These are phyloP conservation scores for Cyclotella sp. DNA, from an alignment of 108 stramenopile genomes.

Conservation along the genomic window DNA sequence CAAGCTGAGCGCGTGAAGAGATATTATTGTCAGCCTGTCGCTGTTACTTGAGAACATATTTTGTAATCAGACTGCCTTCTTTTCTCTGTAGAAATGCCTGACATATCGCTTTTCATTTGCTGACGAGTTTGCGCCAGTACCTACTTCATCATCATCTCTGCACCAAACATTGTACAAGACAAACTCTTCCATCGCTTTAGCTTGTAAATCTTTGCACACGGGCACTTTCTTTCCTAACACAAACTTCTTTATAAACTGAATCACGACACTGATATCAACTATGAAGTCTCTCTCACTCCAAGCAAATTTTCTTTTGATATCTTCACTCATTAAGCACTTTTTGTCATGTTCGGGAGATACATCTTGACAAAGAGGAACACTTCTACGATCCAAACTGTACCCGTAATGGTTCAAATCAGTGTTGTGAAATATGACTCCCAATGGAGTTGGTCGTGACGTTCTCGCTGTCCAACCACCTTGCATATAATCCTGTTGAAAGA, in stretches of 20 bases:
- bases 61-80: not conserved
- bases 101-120: not conserved
- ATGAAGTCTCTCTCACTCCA: slow-evolving; percentile 24
- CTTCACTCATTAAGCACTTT: slow-evolving; percentile 9
- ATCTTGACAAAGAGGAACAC: slow-evolving; percentile 14
- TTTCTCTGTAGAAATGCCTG: slow-evolving; percentile 9
- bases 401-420: slow-evolving; percentile 51
- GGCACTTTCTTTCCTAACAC: slow-evolving; percentile 5
- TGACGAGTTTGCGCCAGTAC: not conserved
- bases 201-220: not conserved
- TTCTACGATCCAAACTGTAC: slow-evolving; percentile 17
- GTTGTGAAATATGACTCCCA: slow-evolving; percentile 50
- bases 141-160: not conserved
- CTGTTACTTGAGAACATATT: too few relatives aligned
- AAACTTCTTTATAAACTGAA: slow-evolving; percentile 6
- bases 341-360: slow-evolving; percentile 16
- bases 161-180: slow-evolving; percentile 27
- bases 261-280: slow-evolving; percentile 16
- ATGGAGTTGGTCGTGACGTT: slow-evolving; percentile 39
- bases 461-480: slow-evolving; percentile 32
- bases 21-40: too few relatives aligned
- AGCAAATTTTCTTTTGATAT: not conserved
- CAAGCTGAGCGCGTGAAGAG: too few relatives aligned
- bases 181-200: slow-evolving; percentile 1
- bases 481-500: slow-evolving; percentile 17